Conservation (phyloP, 2,329 filamentous ascomycete genomes). For the Paecilomyces fulvus region DNA sequence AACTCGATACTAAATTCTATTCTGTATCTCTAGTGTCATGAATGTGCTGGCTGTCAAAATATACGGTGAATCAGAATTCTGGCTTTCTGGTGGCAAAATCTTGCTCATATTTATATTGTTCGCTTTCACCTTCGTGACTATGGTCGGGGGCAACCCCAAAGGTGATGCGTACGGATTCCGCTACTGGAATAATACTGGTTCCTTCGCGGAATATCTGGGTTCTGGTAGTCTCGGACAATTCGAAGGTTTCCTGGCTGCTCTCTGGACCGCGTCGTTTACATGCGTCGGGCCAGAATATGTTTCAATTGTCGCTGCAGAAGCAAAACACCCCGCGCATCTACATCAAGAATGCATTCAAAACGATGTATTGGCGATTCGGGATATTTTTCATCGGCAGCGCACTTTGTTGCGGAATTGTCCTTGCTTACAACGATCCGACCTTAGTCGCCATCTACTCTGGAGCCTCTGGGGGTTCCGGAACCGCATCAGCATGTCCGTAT, state of each 20-base stretch:
- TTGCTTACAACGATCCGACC: slow-evolving; percentile 55
- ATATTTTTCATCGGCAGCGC: slow-evolving; percentile 67
- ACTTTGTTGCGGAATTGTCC: slow-evolving; percentile 59
- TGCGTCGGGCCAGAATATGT: slow-evolving; percentile 57
- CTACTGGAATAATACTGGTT: slow-evolving; percentile 48
- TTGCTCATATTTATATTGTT: slow-evolving; percentile 61
- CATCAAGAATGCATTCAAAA: slow-evolving; percentile 66
- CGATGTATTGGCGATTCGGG: slow-evolving; percentile 68
- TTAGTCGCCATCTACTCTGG: slow-evolving; percentile 38
- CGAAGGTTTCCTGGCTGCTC: slow-evolving; percentile 63
- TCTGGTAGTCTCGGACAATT: slow-evolving; percentile 57
- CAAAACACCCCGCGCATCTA: slow-evolving; percentile 56
- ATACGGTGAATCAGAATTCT: slow-evolving; percentile 68
- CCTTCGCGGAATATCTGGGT: slow-evolving; percentile 59
- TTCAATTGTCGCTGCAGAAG: slow-evolving; percentile 52
- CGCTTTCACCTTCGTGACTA: slow-evolving; percentile 67
- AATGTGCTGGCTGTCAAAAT: slow-evolving; percentile 63
- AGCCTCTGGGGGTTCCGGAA: slow-evolving; percentile 43
- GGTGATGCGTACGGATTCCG: slow-evolving; percentile 63
- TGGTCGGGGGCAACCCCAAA: slow-evolving; percentile 70
- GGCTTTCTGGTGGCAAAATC: slow-evolving; percentile 60
- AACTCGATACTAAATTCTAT: too few relatives aligned
- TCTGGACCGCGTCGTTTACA: slow-evolving; percentile 60
- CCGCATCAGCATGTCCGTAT: slow-evolving; percentile 60
- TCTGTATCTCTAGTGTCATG: slow-evolving; percentile 2